phyloP scores from a whole-genome alignment of 2,329 filamentous ascomycete species.

The Spiromastix sp. region DNA sequence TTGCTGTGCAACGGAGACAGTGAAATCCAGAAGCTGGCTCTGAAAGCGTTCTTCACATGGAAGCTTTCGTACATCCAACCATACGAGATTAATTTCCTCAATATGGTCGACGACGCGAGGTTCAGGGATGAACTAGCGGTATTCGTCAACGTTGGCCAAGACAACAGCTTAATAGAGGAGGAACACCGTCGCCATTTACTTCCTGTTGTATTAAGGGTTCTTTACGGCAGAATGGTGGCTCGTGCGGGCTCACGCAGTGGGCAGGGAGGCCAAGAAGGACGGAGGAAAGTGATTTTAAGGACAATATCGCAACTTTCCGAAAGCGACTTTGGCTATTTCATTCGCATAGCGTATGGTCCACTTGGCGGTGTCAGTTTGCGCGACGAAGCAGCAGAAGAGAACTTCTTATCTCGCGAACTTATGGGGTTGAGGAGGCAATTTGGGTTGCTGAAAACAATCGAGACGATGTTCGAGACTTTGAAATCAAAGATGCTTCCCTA shows the following conservation, averaged over 20 bases:
- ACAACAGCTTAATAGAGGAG: slow-evolving; percentile 56
- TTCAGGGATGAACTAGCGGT: slow-evolving; percentile 92
- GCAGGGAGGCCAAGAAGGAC: slow-evolving; percentile 69
- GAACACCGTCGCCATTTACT: slow-evolving; percentile 66
- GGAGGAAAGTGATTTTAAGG: slow-evolving; percentile 62
- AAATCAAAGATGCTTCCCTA: slow-evolving; percentile 63
- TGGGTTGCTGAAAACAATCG: slow-evolving; percentile 84
- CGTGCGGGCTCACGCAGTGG: slow-evolving; percentile 68
- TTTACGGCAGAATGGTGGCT: slow-evolving; percentile 83
- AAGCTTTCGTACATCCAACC: slow-evolving; percentile 64
- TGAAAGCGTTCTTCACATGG: slow-evolving; percentile 83
- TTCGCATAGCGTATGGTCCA: slow-evolving; percentile 69
- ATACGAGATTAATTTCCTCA: slow-evolving; percentile 78
- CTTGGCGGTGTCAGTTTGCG: slow-evolving; percentile 53
- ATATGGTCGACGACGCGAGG: slow-evolving; percentile 77
- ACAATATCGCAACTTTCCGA: slow-evolving; percentile 68
- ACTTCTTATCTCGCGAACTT: slow-evolving; percentile 49
- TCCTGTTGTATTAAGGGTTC: slow-evolving; percentile 72
- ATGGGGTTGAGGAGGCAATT: slow-evolving; percentile 68
- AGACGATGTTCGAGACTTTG: slow-evolving; percentile 75
- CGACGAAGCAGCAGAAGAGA: slow-evolving; percentile 38
- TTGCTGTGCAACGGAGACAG: slow-evolving; percentile 80
- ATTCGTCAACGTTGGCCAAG: slow-evolving; percentile 62
- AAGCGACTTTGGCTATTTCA: slow-evolving; percentile 66
- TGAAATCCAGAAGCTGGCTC: slow-evolving; percentile 74